These are phyloP conservation scores for Annulohypoxylon nitens DNA, from an alignment of 495 filamentous ascomycete species.

Conservation along the genomic window DNA sequence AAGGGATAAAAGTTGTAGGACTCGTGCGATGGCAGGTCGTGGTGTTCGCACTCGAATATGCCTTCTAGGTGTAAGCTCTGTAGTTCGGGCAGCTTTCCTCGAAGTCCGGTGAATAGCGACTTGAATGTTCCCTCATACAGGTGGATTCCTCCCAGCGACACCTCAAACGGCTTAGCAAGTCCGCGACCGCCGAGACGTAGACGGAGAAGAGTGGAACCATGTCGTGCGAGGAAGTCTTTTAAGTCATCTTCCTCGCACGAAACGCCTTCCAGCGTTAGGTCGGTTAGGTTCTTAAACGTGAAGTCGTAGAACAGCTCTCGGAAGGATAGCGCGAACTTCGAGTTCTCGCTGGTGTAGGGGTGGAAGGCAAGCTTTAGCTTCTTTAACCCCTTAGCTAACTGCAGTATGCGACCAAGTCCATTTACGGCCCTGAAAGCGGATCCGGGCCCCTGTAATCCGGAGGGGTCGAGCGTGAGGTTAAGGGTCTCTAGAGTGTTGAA, in stretches of 20 bases:
- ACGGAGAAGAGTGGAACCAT: slow-evolving; percentile 56
- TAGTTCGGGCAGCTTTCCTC: slow-evolving; percentile 53
- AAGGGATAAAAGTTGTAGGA: slow-evolving; percentile 60
- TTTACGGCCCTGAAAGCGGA: slow-evolving; percentile 58
- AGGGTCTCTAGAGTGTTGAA: slow-evolving; percentile 57
- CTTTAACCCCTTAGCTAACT: slow-evolving; percentile 53
- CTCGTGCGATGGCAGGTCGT: slow-evolving; percentile 55
- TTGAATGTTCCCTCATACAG: slow-evolving; percentile 60
- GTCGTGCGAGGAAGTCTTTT: slow-evolving; percentile 57
- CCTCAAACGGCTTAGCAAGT: slow-evolving; percentile 56
- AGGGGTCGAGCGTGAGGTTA: slow-evolving; percentile 57
- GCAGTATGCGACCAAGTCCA: slow-evolving; percentile 61
- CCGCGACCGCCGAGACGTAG: slow-evolving; percentile 62
- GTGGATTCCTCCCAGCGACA: slow-evolving; percentile 59
- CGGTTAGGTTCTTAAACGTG: slow-evolving; percentile 55
- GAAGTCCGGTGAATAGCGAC: slow-evolving; percentile 56
- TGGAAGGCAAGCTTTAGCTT: slow-evolving; percentile 61
- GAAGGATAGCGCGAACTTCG: slow-evolving; percentile 60
- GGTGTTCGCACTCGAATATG: slow-evolving; percentile 59
- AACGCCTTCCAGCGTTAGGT: slow-evolving; percentile 60
- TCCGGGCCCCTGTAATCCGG: slow-evolving; percentile 50
- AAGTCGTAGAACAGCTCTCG: slow-evolving; percentile 56
- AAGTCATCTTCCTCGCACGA: slow-evolving; percentile 61
- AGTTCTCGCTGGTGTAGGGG: slow-evolving; percentile 54
- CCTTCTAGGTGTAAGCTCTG: slow-evolving; percentile 61